Base-by-base conservation (phyloP, 148 eudicot genomes). In the Gaultheria prostrata region DNA sequence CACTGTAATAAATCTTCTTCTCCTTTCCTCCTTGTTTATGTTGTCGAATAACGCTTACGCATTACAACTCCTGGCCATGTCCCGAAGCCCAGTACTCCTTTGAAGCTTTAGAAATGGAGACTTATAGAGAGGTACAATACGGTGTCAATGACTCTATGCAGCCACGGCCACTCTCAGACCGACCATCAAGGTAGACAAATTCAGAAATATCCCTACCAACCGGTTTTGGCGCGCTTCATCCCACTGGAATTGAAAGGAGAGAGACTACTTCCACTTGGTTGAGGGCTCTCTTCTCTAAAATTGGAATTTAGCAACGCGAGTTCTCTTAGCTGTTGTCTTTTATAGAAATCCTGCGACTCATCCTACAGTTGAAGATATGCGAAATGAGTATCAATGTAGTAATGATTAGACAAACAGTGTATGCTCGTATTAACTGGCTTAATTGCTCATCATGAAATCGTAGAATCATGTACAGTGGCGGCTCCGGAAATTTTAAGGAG, bases 311-410 rank as follows among this genome's bases (percentile, higher is more conserved):
- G 86, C 89, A 89, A 75, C 1, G 91, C 91, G 6, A 89, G 88
- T 74, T 89, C 91, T 84, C 91, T 79, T 69, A 89, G 88, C 78
- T 89, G 91, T 79, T 89, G 89, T 79, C 87, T 85, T 79, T 89
- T 89, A 33, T 89, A 89, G 33, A 87, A 77, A 80, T 89, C 91
- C 13, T 85, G 89, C 2, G 91, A 87, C 70, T 89, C 91, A 18
- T 89, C 91, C 91, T 89, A 85, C 71, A 86, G 65, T 82, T 9
- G 43, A 46, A 73, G 73, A 77, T 77, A 11, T 2, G 54, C 17
- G 5, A 35, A 33, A 65, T 53, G 45, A 78, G 71, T 39, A 7
- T 39, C 32, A 4, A 45, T 45, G 18, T 13, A 48, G 17, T 6
- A 20, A 9, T 46, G 78, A 48, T 10, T 2, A 26, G 35, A 49